Conservation (phyloP, 768 basidiomycete species). For the Austroboletus festivus region DNA sequence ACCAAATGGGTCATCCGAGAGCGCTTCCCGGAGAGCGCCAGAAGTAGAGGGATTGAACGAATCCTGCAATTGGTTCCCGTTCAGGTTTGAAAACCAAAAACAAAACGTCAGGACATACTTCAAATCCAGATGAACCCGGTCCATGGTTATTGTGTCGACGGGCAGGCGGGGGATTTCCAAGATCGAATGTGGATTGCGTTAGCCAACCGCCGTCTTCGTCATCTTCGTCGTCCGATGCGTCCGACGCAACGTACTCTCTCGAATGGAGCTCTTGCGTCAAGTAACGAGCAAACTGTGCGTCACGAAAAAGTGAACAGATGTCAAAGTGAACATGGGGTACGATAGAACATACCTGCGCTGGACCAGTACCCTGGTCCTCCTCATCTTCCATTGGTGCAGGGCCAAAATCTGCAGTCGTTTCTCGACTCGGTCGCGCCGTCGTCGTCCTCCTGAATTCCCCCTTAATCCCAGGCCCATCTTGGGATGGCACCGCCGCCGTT, state of each 20-base stretch:
- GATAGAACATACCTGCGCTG: slow-evolving; percentile 39
- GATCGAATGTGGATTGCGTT: slow-evolving; percentile 68
- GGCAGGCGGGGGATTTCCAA: slow-evolving; percentile 48
- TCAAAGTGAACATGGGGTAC: neutral
- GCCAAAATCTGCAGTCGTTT: slow-evolving; percentile 67
- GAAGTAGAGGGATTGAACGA: slow-evolving; percentile 44
- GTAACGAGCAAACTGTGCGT: slow-evolving; percentile 71
- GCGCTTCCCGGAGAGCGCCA: slow-evolving; percentile 32
- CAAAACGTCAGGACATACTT: slow-evolving; percentile 41
- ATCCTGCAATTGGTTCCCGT: slow-evolving; percentile 36
- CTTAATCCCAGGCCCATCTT: slow-evolving; percentile 32
- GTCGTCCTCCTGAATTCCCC: slow-evolving; percentile 59
- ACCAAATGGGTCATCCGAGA: slow-evolving; percentile 50
- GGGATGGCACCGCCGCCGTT: slow-evolving; percentile 19
- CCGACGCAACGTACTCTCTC: slow-evolving; percentile 52
- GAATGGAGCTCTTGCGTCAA: slow-evolving; percentile 70
- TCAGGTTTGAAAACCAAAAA: neutral
- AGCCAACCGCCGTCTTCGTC: slow-evolving; percentile 82
- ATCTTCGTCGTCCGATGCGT: slow-evolving; percentile 49
- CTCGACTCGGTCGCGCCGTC: slow-evolving; percentile 40
- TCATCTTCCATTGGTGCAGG: slow-evolving; percentile 48
- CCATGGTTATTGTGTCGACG: slow-evolving; percentile 43
- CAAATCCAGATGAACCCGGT: slow-evolving; percentile 50
- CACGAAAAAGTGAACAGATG: neutral
- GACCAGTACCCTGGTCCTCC: slow-evolving; percentile 41